phyloP scores from a whole-genome alignment of 352 stramenopile species.

The Phytophthora uliginosa region DNA sequence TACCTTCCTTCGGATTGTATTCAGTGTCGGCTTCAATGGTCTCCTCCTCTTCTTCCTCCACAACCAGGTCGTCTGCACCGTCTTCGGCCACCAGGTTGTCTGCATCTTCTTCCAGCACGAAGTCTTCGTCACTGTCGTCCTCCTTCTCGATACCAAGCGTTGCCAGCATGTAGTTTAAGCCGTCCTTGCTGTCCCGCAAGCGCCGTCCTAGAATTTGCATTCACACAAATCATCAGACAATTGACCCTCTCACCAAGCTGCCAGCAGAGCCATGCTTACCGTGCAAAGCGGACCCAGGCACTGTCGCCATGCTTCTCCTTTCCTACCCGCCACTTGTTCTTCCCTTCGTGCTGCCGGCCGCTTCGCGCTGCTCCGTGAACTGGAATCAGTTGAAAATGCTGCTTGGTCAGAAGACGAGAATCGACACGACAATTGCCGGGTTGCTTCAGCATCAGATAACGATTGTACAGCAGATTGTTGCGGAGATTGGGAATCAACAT shows the following conservation, averaged over 20 bases:
- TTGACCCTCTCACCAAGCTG: background rate
- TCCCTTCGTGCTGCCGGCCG: background rate
- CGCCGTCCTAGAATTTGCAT: background rate
- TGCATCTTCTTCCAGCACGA: background rate
- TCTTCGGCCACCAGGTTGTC: too few relatives aligned
- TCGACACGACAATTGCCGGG: constrained; percentile 14
- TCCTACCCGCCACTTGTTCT: background rate
- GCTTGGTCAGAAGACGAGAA: too few relatives aligned
- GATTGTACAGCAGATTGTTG: constrained; percentile 20
- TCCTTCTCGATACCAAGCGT: background rate
- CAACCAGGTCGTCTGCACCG: too few relatives aligned
- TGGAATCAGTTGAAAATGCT: too few relatives aligned
- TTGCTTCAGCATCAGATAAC: constrained; percentile 29
- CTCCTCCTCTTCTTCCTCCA: background rate
- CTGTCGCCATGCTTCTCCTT: background rate
- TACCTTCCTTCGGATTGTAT: background rate
- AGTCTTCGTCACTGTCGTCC: background rate
- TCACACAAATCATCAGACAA: background rate
- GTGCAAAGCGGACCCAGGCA: background rate
- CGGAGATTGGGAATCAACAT: background rate
- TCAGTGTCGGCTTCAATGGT: background rate
- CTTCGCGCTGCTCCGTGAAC: background rate
- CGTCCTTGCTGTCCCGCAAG: background rate
- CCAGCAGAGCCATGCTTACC: background rate
- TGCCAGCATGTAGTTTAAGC: background rate